Percentiles rank a stretch among this genome's conserved stretches.
Evolutionary conservation across 2,329 filamentous ascomycete species (phyloP).

Genomic region (Pseudonectria buxi): DNA sequence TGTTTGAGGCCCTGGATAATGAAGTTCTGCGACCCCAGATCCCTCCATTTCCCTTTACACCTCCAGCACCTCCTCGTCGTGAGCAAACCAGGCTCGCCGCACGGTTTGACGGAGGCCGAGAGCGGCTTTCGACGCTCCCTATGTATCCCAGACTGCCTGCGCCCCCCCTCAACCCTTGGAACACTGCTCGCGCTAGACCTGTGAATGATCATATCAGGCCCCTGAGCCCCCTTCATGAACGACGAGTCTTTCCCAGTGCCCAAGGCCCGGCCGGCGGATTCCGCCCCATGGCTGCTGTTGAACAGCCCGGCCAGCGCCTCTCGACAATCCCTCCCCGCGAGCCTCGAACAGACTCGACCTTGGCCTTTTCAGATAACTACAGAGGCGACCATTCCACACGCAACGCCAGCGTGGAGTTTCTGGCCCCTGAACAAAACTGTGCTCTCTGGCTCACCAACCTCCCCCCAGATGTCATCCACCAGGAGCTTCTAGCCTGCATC

Average conservation of each 20-base stretch:
- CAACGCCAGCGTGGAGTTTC: conserved; percentile 29
- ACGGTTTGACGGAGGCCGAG: too few species aligned
- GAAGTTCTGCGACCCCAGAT: too few species aligned
- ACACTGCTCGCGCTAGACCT: too few species aligned
- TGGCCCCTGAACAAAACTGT: conserved; percentile 35
- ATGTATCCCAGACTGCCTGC: too few species aligned
- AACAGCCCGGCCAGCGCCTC: background rate
- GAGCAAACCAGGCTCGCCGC: too few species aligned
- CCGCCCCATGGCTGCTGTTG: conserved; percentile 18
- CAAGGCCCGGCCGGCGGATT: conserved; percentile 3
- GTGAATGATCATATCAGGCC: too few species aligned
- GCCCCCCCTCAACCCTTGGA: too few species aligned
- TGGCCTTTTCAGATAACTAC: conserved; percentile 28
- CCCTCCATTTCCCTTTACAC: too few species aligned
- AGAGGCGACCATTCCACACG: conserved; percentile 29
- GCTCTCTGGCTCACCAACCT: conserved; percentile 48
- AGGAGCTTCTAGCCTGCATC: conserved; percentile 38
- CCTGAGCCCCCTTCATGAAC: too few species aligned
- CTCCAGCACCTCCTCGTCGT: too few species aligned
- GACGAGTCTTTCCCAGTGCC: background rate
- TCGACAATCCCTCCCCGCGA: background rate
- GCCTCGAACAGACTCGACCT: background rate
- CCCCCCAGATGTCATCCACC: conserved; percentile 34
- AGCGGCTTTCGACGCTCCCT: too few species aligned
- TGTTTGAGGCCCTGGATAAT: too few species aligned